These are phyloP conservation scores for Talaromyces funiculosus DNA, from an alignment of 2,329 filamentous ascomycete species.

Conservation along the genomic window DNA sequence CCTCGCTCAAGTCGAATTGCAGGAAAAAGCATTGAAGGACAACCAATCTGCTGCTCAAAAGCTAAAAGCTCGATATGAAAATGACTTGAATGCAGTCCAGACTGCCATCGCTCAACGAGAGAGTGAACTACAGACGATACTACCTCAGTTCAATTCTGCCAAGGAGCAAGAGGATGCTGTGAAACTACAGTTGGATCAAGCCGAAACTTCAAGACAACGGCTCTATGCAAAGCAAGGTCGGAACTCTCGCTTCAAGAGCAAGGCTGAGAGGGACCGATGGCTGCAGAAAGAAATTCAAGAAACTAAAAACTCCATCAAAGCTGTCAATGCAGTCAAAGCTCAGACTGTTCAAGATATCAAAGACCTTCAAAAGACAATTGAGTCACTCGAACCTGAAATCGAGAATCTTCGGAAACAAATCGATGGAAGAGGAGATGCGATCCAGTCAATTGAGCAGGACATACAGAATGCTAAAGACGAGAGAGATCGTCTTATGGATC, in stretches of 20 bases:
- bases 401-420: constrained; percentile 64
- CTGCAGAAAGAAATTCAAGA: constrained; percentile 75
- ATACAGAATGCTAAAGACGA: constrained; percentile 72
- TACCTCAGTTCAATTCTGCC: constrained; percentile 69
- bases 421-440: constrained; percentile 70
- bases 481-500: constrained; percentile 73
- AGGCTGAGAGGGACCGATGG: constrained; percentile 80
- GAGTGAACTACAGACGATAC: constrained; percentile 65
- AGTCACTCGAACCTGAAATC: constrained; percentile 66
- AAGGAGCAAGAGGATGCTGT: constrained; percentile 67
- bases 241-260: constrained; percentile 79
- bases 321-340: constrained; percentile 76
- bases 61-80: constrained; percentile 63
- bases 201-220: constrained; percentile 68
- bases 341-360: constrained; percentile 79
- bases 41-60: constrained; percentile 74
- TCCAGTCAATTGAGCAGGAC: constrained; percentile 66
- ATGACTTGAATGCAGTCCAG: constrained; percentile 66
- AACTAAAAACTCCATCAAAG: constrained; percentile 67
- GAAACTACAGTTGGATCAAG: constrained; percentile 66
- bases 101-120: constrained; percentile 71
- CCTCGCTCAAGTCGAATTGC: constrained; percentile 79
- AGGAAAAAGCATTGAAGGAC: constrained; percentile 74
- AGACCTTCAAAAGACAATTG: constrained; percentile 65
- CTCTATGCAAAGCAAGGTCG: constrained; percentile 90